phyloP scores from a whole-genome alignment of 108 stramenopile species.

The Cyclotella baltica region DNA sequence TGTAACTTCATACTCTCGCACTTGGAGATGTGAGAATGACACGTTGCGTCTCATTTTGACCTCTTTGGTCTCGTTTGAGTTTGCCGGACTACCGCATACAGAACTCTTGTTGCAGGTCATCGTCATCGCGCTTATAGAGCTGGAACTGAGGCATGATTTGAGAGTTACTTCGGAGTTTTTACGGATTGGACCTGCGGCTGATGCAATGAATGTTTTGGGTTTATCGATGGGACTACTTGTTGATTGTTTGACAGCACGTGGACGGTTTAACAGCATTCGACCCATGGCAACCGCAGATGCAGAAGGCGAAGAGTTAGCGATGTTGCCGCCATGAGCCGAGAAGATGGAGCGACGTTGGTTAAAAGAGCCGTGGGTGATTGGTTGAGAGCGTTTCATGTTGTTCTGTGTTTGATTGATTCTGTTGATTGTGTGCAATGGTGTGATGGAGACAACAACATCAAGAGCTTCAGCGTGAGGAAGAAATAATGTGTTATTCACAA shows the following conservation, averaged over 20 bases:
- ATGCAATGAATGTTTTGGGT: background rate
- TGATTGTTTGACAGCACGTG: background rate
- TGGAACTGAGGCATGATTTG: slow-evolving; percentile 32
- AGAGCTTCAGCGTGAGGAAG: too few species aligned
- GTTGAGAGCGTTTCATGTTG: slow-evolving; percentile 3
- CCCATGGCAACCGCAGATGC: background rate
- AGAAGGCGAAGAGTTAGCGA: background rate
- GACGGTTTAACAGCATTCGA: background rate
- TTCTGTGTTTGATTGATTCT: background rate
- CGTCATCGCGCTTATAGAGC: background rate
- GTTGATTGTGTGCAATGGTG: background rate
- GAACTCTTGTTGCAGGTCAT: background rate
- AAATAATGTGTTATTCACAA: too few species aligned
- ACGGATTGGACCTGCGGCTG: background rate
- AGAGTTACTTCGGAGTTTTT: slow-evolving; percentile 4
- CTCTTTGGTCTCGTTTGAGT: slow-evolving; percentile 1
- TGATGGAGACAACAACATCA: too few species aligned
- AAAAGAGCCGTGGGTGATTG: background rate
- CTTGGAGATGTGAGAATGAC: slow-evolving; percentile 31
- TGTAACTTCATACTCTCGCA: slow-evolving; percentile 58
- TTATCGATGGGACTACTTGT: background rate
- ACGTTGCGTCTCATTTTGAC: slow-evolving; percentile 21
- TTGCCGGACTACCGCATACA: background rate
- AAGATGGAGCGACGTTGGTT: slow-evolving; percentile 3
- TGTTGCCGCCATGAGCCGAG: background rate